These are phyloP conservation scores for Harringtonia aguacate DNA, from an alignment of 2,329 filamentous ascomycete species.

Conservation along the genomic window DNA sequence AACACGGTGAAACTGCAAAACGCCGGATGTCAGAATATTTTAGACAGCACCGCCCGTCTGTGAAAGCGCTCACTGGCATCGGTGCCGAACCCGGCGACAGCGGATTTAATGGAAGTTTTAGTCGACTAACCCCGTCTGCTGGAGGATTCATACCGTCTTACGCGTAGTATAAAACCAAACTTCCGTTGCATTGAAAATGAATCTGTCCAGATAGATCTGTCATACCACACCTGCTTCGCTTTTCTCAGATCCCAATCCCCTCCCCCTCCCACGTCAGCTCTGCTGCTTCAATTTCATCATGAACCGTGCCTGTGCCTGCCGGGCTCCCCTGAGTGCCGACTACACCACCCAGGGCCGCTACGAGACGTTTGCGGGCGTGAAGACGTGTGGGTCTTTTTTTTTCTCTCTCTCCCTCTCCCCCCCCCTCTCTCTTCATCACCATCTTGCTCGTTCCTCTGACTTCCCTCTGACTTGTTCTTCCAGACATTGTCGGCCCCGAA, in stretches of 20 bases:
- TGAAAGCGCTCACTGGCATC: too few species aligned
- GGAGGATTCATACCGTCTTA: too few species aligned
- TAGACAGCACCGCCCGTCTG: too few species aligned
- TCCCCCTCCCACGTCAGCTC: background rate
- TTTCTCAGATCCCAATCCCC: background rate
- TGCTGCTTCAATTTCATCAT: slow-evolving; percentile 7
- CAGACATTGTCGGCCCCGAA: slow-evolving; percentile 25
- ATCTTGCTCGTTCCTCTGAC: background rate
- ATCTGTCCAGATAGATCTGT: too few species aligned
- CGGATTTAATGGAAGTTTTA: too few species aligned
- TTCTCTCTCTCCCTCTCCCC: background rate
- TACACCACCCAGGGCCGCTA: slow-evolving; percentile 30
- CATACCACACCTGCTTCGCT: too few species aligned
- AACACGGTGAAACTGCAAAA: too few species aligned
- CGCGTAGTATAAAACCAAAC: too few species aligned
- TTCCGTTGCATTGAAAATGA: too few species aligned
- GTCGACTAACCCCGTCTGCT: too few species aligned
- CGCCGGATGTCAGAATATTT: too few species aligned
- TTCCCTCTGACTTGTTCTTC: background rate
- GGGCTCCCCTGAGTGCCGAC: slow-evolving; percentile 25
- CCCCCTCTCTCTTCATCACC: background rate
- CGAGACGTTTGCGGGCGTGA: slow-evolving; percentile 26
- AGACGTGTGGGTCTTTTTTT: slow-evolving; percentile 26
- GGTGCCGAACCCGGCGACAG: too few species aligned
- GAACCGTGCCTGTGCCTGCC: slow-evolving; percentile 19